Percentiles rank a stretch among this genome's conserved stretches.
These are phyloP conservation scores for Phytophthora megakarya DNA, from an alignment of 352 stramenopile species.

Conservation along the genomic window DNA sequence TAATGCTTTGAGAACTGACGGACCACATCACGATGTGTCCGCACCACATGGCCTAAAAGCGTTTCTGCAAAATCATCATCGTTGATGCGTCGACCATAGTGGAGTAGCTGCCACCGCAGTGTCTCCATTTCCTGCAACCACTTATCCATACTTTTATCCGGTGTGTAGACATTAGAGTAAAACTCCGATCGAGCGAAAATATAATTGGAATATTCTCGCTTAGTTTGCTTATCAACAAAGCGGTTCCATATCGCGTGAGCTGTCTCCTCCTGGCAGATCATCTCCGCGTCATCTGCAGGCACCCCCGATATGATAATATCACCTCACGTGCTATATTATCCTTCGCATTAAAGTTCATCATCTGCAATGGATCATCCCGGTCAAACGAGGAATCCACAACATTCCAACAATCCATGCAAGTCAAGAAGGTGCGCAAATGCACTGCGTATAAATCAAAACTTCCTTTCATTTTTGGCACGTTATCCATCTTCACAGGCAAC, in stretches of 20 bases:
- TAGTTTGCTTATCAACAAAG: constrained; percentile 15
- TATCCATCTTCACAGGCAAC: too few relatives aligned
- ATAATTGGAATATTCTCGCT: constrained; percentile 21
- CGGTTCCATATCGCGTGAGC: constrained; percentile 8
- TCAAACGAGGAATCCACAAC: too few relatives aligned
- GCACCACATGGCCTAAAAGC: constrained; percentile 3
- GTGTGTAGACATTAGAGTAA: constrained; percentile 11
- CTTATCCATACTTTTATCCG: constrained; percentile 6
- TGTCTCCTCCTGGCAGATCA: background rate
- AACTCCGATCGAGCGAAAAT: constrained; percentile 12
- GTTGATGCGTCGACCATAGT: constrained; percentile 8
- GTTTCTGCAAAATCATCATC: constrained; percentile 16
- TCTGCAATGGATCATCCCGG: too few relatives aligned
- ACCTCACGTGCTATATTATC: too few relatives aligned
- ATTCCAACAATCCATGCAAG: too few relatives aligned
- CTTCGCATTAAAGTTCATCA: too few relatives aligned
- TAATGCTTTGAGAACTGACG: constrained; percentile 19
- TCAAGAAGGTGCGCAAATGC: too few relatives aligned
- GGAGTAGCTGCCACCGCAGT: constrained; percentile 3
- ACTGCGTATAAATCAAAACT: too few relatives aligned
- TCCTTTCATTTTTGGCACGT: too few relatives aligned
- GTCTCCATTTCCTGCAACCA: constrained; percentile 15
- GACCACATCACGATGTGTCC: constrained; percentile 12
- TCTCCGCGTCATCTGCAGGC: too few relatives aligned
- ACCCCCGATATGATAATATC: too few relatives aligned